These are phyloP conservation scores for Xylariaceae sp. DNA, from an alignment of 2,329 filamentous ascomycete species.

Conservation along the genomic window DNA sequence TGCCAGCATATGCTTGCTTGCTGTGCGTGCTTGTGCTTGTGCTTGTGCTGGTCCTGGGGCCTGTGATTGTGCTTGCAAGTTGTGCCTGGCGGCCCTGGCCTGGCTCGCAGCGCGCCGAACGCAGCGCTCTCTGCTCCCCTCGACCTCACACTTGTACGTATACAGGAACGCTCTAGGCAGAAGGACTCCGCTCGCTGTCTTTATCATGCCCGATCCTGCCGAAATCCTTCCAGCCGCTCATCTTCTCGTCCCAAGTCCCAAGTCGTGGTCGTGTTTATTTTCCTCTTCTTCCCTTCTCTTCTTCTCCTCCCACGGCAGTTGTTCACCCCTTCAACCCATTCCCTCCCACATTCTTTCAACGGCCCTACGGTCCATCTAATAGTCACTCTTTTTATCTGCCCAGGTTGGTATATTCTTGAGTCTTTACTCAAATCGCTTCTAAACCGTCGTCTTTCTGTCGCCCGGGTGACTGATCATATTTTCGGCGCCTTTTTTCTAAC, in stretches of 20 bases:
- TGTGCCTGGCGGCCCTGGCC: too few species aligned
- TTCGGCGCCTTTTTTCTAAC: neutral
- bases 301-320: neutral
- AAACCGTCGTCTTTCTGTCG: neutral
- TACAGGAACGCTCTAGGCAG: too few species aligned
- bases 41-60: too few species aligned
- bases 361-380: neutral
- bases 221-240: neutral
- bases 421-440: neutral
- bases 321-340: neutral
- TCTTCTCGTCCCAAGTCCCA: neutral
- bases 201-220: neutral
- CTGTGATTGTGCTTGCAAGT: too few species aligned
- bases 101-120: too few species aligned
- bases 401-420: neutral
- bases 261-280: neutral
- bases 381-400: neutral
- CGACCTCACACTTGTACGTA: too few species aligned
- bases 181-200: too few species aligned
- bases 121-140: too few species aligned
- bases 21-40: too few species aligned
- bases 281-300: neutral
- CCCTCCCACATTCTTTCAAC: neutral
- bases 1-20: too few species aligned
- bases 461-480: neutral